A percentile compares a stretch with the other conserved stretches of the same genome.
Evolutionary conservation across 495 filamentous ascomycete species (phyloP).

Genomic region (Penicillium paxilli): DNA sequence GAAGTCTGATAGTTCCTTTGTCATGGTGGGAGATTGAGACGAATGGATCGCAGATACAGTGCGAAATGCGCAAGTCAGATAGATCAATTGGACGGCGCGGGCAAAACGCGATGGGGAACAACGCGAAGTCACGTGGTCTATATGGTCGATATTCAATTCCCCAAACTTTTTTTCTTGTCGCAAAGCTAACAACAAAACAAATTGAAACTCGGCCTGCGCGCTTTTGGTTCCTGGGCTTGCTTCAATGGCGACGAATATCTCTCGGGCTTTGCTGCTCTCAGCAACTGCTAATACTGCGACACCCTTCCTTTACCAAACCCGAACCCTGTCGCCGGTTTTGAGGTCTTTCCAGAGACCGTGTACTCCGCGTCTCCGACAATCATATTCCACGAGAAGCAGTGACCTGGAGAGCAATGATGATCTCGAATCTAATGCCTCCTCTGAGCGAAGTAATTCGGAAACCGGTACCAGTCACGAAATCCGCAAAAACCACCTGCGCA

Average conservation of each 20-base stretch:
- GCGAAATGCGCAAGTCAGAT: background rate
- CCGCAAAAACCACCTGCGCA: slow-evolving; percentile 26
- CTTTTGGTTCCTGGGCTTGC: too few relatives aligned
- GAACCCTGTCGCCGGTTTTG: slow-evolving; percentile 46
- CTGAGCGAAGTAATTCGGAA: background rate
- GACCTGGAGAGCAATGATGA: background rate
- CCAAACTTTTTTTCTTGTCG: background rate
- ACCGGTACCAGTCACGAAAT: background rate
- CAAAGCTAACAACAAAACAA: background rate
- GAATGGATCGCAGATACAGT: background rate
- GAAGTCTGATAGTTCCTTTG: slow-evolving; percentile 58
- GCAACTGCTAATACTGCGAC: slow-evolving; percentile 33
- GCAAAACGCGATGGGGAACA: slow-evolving; percentile 6
- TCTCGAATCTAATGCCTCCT: background rate
- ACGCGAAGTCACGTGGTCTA: slow-evolving; percentile 26
- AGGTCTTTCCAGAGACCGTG: slow-evolving; percentile 8
- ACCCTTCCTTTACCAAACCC: slow-evolving; percentile 74
- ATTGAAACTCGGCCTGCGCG: background rate
- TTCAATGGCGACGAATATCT: slow-evolving; percentile 23
- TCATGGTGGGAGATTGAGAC: slow-evolving; percentile 6
- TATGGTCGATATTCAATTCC: too few relatives aligned
- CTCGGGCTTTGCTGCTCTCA: slow-evolving; percentile 20
- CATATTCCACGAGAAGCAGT: slow-evolving; percentile 7
- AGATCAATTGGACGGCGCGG: slow-evolving; percentile 5
- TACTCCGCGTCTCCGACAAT: slow-evolving; percentile 7